phyloP scores from a whole-genome alignment of 306 rosid genomes.

The Astragalus membranaceus region DNA sequence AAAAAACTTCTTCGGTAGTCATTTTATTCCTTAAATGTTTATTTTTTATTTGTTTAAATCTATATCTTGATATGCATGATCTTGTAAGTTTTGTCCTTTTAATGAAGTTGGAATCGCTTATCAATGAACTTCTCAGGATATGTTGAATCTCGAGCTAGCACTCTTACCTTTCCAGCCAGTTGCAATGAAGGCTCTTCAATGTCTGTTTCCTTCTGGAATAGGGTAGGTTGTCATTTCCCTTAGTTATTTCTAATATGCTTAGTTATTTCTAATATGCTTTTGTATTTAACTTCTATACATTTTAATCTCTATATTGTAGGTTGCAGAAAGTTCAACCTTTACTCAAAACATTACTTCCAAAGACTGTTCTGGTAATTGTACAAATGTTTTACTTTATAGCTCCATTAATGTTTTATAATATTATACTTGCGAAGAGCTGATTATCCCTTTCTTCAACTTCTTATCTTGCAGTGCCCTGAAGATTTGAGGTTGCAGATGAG shows the following conservation, averaged over 20 bases:
- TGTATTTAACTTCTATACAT: neutral
- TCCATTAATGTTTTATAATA: neutral
- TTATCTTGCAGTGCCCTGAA: constrained; percentile 50
- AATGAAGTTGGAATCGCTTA: neutral
- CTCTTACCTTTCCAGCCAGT: constrained; percentile 78
- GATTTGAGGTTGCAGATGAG: constrained; percentile 34
- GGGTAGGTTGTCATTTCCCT: constrained; percentile 37
- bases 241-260: neutral
- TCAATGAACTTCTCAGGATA: constrained; percentile 40
- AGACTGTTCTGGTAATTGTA: constrained; percentile 51
- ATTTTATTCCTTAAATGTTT: neutral
- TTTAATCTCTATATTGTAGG: constrained; percentile 34
- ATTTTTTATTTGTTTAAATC: neutral
- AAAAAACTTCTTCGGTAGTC: neutral
- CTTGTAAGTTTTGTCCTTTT: constrained; percentile 11
- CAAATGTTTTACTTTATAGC: neutral
- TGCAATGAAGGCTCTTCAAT: constrained; percentile 77
- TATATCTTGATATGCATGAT: neutral
- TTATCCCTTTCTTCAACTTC: neutral
- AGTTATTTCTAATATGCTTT: neutral
- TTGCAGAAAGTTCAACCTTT: constrained; percentile 48
- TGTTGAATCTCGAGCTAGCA: constrained; percentile 52
- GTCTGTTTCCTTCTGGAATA: constrained; percentile 68
- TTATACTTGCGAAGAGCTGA: neutral
- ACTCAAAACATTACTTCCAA: constrained; percentile 56